Evolutionary conservation across 257 asterid species (phyloP).

Genomic region (Forsythia suspensa): DNA sequence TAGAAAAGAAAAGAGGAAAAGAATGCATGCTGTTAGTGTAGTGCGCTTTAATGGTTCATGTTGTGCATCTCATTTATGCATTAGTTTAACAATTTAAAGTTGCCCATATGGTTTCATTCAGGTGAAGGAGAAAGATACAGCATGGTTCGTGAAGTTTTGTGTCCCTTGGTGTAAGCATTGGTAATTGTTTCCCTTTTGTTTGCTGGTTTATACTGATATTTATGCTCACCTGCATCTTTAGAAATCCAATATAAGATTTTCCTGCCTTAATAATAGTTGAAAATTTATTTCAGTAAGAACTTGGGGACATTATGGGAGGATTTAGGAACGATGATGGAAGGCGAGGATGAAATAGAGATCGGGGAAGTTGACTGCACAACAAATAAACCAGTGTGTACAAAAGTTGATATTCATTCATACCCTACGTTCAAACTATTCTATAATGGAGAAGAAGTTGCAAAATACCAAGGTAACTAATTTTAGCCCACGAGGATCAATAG

Average conservation of each 20-base stretch:
- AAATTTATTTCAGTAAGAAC: slow-evolving; percentile 61
- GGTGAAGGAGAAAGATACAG: slow-evolving; percentile 96
- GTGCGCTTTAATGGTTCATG: background rate
- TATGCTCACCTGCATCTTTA: background rate
- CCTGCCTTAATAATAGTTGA: slow-evolving; percentile 18
- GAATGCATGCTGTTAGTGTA: background rate
- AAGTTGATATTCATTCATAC: slow-evolving; percentile 91
- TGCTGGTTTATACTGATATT: background rate
- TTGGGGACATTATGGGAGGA: slow-evolving; percentile 97
- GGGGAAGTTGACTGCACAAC: slow-evolving; percentile 93
- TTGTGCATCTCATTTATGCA: background rate
- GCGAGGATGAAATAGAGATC: slow-evolving; percentile 93
- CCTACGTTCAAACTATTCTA: slow-evolving; percentile 96
- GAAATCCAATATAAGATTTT: slow-evolving; percentile 8
- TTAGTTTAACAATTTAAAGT: slow-evolving; percentile 1
- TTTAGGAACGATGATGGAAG: slow-evolving; percentile 89
- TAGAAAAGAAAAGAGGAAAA: background rate
- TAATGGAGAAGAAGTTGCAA: slow-evolving; percentile 85
- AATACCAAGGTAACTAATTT: slow-evolving; percentile 69
- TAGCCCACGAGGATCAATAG: background rate
- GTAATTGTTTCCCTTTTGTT: slow-evolving; percentile 42
- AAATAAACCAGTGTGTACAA: slow-evolving; percentile 70
- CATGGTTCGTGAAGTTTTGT: slow-evolving; percentile 95
- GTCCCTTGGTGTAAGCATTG: slow-evolving; percentile 99
- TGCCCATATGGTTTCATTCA: slow-evolving; percentile 30